Conservation (phyloP, 208 protist species). For the Wallacemonas collosoma region DNA sequence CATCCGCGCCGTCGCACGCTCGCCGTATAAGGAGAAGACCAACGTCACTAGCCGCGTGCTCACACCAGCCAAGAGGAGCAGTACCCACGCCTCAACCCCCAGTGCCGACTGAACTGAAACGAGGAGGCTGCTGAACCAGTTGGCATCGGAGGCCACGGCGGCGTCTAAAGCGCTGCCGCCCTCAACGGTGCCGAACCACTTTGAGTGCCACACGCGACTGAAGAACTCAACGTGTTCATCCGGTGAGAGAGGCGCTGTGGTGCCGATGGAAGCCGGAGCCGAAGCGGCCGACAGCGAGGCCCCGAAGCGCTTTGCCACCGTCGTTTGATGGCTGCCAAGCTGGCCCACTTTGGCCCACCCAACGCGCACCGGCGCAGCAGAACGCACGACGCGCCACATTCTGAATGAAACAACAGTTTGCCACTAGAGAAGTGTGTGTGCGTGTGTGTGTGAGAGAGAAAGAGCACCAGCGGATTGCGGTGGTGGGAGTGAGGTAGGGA, state of each 20-base stretch:
- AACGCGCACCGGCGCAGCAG: neutral
- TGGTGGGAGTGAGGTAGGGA: no score
- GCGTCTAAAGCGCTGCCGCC: constrained; percentile 18
- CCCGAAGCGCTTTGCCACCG: neutral
- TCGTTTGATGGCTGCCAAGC: neutral
- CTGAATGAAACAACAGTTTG: neutral
- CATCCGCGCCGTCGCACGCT: constrained; percentile 79
- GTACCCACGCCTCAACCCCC: constrained; percentile 50
- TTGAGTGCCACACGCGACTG: constrained; percentile 59
- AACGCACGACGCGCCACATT: constrained; percentile 4
- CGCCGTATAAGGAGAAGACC: constrained; percentile 79
- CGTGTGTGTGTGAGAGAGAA: neutral
- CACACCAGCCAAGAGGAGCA: constrained; percentile 59
- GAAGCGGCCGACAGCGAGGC: neutral
- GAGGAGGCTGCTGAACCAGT: constrained; percentile 48
- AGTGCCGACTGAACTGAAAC: constrained; percentile 38
- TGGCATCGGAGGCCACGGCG: neutral
- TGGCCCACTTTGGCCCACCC: neutral
- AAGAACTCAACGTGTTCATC: constrained; percentile 38
- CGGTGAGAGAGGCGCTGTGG: neutral
- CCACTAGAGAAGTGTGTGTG: neutral
- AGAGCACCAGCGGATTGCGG: no score
- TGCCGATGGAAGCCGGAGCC: neutral
- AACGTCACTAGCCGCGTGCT: constrained; percentile 66
- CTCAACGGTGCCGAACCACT: constrained; percentile 75